Base-by-base conservation (phyloP, 371 early-diverging fungal species). In the Syncephalis fuscata region DNA sequence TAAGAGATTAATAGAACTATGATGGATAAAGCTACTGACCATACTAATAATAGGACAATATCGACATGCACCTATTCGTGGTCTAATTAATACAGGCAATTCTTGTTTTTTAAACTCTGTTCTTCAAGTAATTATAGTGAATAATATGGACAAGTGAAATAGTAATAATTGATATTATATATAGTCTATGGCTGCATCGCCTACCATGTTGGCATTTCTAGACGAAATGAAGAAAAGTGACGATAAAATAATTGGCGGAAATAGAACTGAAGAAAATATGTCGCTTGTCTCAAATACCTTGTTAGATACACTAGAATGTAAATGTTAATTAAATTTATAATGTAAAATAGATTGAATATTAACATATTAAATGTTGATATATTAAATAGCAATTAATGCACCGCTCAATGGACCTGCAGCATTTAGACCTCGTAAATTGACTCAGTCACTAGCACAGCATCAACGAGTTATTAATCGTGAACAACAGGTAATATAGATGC, bases 81-180 rank as follows among this genome's bases (percentile, higher is more conserved):
- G 95, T 1, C 66, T 94, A 23, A 70, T 82, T 36, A 94, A 94
- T 50, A 74, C 82, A 11, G 95, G 95, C 39, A 94, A 94, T 60
- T 79, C 91, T 24, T 94, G 95, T 59, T 94, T 88, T 54, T 66
- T 94, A 57, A 92, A 92, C 60, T 80, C 85, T 15, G 88, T 91
- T 10, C 60, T 92, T 20, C 95, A 94, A 76, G 83, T 80, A 62
- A 38, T 15, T 52, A 14, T 21, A n/a, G 14, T 24, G 2, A n/a
- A 3, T 20, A 20, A 40, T 40, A 40, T 40, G 41, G 41, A 40
- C 7, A 20, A 40, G 14, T 17, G 41, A 40, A 40, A 40, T 17
- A 40, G n/a, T n/a, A n/a, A n/a, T n/a, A n/a, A n/a, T n/a, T n/a
- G n/a, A n/a, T n/a, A n/a, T n/a, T n/a, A n/a, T 32, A 11, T 32